These are phyloP conservation scores for Corchorus olitorius DNA, from an alignment of 345 rosid species.

Conservation along the genomic window DNA sequence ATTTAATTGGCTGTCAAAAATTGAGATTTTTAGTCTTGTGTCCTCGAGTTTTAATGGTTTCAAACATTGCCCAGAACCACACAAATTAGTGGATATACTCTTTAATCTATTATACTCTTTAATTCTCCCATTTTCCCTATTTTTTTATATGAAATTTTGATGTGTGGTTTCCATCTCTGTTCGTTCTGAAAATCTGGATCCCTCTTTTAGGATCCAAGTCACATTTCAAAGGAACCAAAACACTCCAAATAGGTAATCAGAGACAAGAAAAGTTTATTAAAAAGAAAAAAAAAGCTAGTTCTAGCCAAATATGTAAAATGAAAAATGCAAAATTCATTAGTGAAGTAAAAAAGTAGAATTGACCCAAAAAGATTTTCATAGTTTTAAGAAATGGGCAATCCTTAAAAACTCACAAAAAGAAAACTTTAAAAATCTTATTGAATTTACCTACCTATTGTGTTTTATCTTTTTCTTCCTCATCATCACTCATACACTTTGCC, in stretches of 20 bases:
- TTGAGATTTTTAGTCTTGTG: neutral
- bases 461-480: constrained; percentile 32
- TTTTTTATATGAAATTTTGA: too few species aligned
- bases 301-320: neutral
- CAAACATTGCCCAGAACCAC: neutral
- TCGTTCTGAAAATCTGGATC: too few species aligned
- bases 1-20: neutral
- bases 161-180: too few species aligned
- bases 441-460: constrained; percentile 50
- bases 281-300: neutral
- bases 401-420: constrained; percentile 19
- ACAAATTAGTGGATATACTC: neutral
- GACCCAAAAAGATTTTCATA: constrained; percentile 26
- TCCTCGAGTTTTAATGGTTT: neutral
- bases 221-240: neutral
- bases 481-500: neutral
- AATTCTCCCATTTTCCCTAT: too few species aligned
- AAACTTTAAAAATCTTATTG: neutral
- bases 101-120: neutral
- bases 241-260: neutral
- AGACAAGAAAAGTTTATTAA: too few species aligned
- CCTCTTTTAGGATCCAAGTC: too few species aligned
- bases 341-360: constrained; percentile 18
- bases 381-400: constrained; percentile 26
- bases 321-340: neutral